Evolutionary conservation across 441 rosid genomes (phyloP).

Genomic region (Adansonia rubrostipa): DNA sequence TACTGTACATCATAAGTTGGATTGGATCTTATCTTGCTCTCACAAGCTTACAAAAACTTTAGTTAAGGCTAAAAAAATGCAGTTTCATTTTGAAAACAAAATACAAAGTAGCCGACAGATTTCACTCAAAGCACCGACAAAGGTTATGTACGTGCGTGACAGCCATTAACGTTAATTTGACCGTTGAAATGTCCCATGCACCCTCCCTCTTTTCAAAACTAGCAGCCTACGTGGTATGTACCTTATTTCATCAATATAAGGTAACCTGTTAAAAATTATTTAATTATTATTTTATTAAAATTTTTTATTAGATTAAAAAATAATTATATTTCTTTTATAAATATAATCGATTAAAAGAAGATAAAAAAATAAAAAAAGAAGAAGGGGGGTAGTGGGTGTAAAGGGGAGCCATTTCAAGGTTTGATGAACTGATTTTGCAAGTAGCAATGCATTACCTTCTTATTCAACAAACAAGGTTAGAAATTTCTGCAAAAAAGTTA

Average conservation of each 20-base stretch:
- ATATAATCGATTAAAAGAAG: not conserved
- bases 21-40: slow-evolving; percentile 21
- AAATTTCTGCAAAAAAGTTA: too few species aligned
- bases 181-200: slow-evolving; percentile 9
- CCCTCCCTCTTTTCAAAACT: not conserved
- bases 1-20: not conserved
- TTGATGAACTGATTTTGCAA: too few species aligned
- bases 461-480: too few species aligned
- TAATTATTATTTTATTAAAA: not conserved
- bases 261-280: too few species aligned
- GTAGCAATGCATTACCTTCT: too few species aligned
- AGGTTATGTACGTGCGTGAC: not conserved
- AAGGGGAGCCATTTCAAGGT: too few species aligned
- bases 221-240: too few species aligned
- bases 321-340: too few species aligned
- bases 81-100: not conserved
- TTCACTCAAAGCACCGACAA: slow-evolving; percentile 18
- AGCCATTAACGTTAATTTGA: not conserved
- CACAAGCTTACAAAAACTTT: slow-evolving; percentile 35
- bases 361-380: too few species aligned
- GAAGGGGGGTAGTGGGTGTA: too few species aligned
- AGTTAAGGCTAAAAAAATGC: not conserved
- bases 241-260: too few species aligned
- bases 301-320: too few species aligned
- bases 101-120: slow-evolving; percentile 13